A percentile compares a stretch with the other conserved stretches of the same genome.
phyloP scores from a whole-genome alignment of 2,329 filamentous ascomycete species.

The Lizonia empirigonia region DNA sequence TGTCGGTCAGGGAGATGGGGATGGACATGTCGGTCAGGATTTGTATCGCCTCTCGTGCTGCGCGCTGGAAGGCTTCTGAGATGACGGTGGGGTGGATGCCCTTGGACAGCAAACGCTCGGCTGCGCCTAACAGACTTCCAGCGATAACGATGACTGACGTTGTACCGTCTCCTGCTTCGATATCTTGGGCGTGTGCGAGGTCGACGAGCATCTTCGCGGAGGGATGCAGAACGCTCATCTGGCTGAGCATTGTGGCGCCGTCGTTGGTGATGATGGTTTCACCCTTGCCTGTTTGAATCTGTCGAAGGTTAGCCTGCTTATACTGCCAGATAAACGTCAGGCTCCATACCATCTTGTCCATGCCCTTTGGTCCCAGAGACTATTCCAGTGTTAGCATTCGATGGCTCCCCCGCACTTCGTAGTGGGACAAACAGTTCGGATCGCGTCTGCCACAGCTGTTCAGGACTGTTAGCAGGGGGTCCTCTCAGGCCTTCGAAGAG shows the following conservation, averaged over 20 bases:
- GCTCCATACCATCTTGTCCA: constrained; percentile 85
- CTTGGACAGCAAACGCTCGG: constrained; percentile 87
- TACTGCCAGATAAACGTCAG: constrained; percentile 19
- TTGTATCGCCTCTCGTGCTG: constrained; percentile 84
- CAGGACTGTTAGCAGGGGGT: constrained; percentile 28
- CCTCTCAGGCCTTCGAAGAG: constrained; percentile 23
- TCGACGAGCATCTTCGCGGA: constrained; percentile 99
- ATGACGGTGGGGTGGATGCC: constrained; percentile 96
- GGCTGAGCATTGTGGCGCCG: constrained; percentile 98
- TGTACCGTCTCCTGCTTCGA: constrained; percentile 97
- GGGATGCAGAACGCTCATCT: constrained; percentile 99
- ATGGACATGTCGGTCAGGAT: constrained; percentile 95
- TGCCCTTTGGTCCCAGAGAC: constrained; percentile 92
- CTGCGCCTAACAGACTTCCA: constrained; percentile 90
- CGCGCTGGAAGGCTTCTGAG: constrained; percentile 95
- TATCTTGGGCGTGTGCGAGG: constrained; percentile 94
- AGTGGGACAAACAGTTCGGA: constrained; percentile 71
- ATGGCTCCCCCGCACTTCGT: constrained; percentile 26
- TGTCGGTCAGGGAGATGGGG: constrained; percentile 87
- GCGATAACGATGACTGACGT: constrained; percentile 98
- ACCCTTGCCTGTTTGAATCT: constrained; percentile 90
- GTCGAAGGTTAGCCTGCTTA: background rate
- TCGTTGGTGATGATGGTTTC: constrained; percentile 99
- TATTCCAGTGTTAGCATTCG: constrained; percentile 42
- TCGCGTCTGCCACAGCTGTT: constrained; percentile 92